Evolutionary conservation across 352 stramenopile species (phyloP).

Genomic region (Phytophthora hibernalis): DNA sequence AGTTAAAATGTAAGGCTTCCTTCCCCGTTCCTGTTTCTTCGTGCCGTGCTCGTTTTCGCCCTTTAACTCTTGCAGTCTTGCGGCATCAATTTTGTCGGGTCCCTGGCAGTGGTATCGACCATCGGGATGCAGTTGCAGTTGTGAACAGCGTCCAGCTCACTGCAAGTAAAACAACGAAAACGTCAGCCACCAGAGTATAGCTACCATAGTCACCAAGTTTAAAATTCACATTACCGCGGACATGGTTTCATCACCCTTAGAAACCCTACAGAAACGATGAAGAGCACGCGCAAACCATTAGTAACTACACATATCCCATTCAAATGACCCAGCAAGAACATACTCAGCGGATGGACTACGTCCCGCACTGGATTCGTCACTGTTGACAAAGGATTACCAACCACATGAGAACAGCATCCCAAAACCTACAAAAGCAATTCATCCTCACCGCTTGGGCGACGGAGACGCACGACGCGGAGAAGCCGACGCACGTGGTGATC

Average conservation of each 20-base stretch:
- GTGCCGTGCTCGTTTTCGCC: constrained; percentile 22
- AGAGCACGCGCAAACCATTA: constrained; percentile 1
- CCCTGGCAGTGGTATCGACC: constrained; percentile 5
- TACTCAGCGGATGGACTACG: constrained; percentile 32
- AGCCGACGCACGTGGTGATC: constrained; percentile 16
- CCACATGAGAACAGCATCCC: not conserved
- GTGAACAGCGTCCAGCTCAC: constrained; percentile 28
- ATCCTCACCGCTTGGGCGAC: constrained; percentile 34
- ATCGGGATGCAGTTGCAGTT: constrained; percentile 8
- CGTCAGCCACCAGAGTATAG: not conserved
- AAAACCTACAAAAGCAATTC: not conserved
- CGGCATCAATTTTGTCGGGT: constrained; percentile 10
- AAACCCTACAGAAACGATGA: constrained; percentile 6
- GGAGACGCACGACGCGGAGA: constrained; percentile 27
- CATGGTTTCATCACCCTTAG: constrained; percentile 27
- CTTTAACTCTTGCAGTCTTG: constrained; percentile 22
- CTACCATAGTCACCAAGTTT: not conserved
- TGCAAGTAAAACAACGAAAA: constrained; percentile 11
- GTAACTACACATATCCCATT: not conserved
- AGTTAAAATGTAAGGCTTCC: constrained; percentile 53
- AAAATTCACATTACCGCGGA: constrained; percentile 23
- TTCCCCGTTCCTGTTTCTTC: constrained; percentile 38
- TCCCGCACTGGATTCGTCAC: constrained; percentile 16
- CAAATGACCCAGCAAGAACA: constrained; percentile 2
- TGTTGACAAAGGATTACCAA: not conserved